Conservation (phyloP, 2,329 filamentous ascomycete species). For the Paecilomyces fulvus region DNA sequence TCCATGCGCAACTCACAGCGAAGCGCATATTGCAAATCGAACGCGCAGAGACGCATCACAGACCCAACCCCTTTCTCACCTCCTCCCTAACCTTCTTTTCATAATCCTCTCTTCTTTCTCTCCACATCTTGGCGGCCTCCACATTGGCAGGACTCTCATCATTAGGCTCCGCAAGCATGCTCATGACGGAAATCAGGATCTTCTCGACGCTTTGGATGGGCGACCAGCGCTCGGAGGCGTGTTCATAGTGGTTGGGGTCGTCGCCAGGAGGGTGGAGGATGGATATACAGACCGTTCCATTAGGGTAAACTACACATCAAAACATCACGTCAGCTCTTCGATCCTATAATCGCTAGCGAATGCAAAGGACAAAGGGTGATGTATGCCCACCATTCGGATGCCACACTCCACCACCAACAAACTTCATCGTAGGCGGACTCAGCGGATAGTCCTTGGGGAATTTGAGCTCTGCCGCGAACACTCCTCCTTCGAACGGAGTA, state of each 20-base stretch:
- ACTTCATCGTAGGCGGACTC: conserved; percentile 91
- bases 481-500: conserved; percentile 90
- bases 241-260: conserved; percentile 97
- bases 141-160: conserved; percentile 95
- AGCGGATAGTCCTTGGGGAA: conserved; percentile 98
- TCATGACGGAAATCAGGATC: conserved; percentile 94
- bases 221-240: conserved; percentile 89
- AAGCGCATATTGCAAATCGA: background rate
- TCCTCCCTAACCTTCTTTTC: conserved; percentile 77
- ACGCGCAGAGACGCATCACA: conserved; percentile 41
- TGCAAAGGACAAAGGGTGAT: conserved; percentile 1
- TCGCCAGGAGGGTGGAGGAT: conserved; percentile 94
- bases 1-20: background rate
- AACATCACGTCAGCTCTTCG: background rate
- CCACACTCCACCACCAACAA: conserved; percentile 78
- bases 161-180: conserved; percentile 95
- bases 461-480: conserved; percentile 89
- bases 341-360: background rate
- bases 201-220: conserved; percentile 97
- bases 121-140: conserved; percentile 94
- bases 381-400: conserved; percentile 75
- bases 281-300: conserved; percentile 92
- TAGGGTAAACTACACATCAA: conserved; percentile 64
- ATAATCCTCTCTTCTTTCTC: conserved; percentile 74
- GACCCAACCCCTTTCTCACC: conserved; percentile 67